A percentile compares a stretch with the other conserved stretches of the same genome.
These are phyloP conservation scores for Oryza rufipogon DNA, from an alignment of 176 grass and related monocot species.

Conservation along the genomic window DNA sequence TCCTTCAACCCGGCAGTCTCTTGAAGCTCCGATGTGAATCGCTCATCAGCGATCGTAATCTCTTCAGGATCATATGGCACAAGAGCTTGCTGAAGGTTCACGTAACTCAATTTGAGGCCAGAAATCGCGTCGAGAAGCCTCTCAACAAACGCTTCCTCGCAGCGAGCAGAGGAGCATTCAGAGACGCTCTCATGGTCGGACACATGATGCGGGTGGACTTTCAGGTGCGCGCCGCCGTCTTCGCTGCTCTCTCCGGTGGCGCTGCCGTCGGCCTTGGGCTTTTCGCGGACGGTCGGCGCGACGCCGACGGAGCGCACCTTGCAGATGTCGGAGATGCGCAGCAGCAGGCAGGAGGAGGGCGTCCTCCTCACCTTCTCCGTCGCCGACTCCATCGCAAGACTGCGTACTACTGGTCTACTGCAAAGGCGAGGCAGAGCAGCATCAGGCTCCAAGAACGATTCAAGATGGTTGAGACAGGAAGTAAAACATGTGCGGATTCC, in stretches of 20 bases:
- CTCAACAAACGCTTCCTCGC: constrained; percentile 52
- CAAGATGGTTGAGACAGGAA: constrained; percentile 41
- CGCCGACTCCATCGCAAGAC: constrained; percentile 56
- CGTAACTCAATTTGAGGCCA: constrained; percentile 67
- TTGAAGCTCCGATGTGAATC: constrained; percentile 62
- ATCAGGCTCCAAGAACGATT: constrained; percentile 9
- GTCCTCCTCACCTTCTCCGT: constrained; percentile 48
- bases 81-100: constrained; percentile 66
- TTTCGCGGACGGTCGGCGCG: constrained; percentile 31
- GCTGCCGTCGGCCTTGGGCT: constrained; percentile 41
- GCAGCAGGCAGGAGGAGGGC: constrained; percentile 42
- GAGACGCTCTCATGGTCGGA: constrained; percentile 26
- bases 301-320: constrained; percentile 67
- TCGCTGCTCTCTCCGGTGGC: constrained; percentile 43
- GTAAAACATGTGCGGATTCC: constrained; percentile 31
- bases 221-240: constrained; percentile 32
- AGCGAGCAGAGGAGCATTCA: constrained; percentile 33
- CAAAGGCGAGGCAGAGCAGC: constrained; percentile 5
- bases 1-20: constrained; percentile 51
- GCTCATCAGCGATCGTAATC: constrained; percentile 45
- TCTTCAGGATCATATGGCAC: constrained; percentile 63
- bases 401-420: not conserved
- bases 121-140: constrained; percentile 67
- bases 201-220: constrained; percentile 51
- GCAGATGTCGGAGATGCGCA: constrained; percentile 72